Percentiles rank a stretch among this genome's conserved stretches.
These are phyloP conservation scores for Prosopis cineraria DNA, from an alignment of 306 rosid species.

Conservation along the genomic window DNA sequence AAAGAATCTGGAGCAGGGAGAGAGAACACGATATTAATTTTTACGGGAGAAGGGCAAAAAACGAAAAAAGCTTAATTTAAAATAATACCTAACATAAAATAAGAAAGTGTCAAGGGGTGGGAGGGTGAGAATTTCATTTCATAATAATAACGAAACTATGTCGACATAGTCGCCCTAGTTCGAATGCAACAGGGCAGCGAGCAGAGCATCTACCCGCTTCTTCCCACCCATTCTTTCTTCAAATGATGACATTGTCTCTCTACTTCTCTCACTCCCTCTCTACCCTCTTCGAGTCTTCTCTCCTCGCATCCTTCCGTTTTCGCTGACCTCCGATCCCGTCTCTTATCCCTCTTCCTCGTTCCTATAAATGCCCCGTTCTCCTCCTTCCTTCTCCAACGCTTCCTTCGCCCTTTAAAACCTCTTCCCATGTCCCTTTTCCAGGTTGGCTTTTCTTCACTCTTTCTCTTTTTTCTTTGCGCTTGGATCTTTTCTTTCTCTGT, in stretches of 20 bases:
- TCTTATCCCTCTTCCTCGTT: neutral
- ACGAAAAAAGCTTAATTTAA: no score
- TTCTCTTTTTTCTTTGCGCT: neutral
- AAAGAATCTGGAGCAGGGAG: no score
- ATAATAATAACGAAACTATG: constrained; percentile 39
- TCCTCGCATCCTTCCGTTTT: no score
- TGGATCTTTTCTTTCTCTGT: neutral
- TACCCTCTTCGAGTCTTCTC: neutral
- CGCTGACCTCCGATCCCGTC: neutral
- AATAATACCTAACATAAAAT: no score
- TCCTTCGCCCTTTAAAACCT: neutral
- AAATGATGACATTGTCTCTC: constrained; percentile 72
- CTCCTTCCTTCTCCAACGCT: neutral
- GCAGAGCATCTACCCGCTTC: neutral
- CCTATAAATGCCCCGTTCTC: neutral
- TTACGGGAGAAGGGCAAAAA: no score
- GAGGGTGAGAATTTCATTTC: neutral
- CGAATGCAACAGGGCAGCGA: constrained; percentile 19
- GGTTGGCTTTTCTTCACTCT: constrained; percentile 41
- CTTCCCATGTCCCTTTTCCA: constrained; percentile 60
- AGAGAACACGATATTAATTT: no score
- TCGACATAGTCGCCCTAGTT: constrained; percentile 72
- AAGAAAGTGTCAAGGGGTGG: no score
- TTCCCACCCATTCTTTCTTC: neutral
- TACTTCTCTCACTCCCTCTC: neutral